Conservation (phyloP, 2,329 filamentous ascomycete genomes). For the Biscogniauxia marginata region DNA sequence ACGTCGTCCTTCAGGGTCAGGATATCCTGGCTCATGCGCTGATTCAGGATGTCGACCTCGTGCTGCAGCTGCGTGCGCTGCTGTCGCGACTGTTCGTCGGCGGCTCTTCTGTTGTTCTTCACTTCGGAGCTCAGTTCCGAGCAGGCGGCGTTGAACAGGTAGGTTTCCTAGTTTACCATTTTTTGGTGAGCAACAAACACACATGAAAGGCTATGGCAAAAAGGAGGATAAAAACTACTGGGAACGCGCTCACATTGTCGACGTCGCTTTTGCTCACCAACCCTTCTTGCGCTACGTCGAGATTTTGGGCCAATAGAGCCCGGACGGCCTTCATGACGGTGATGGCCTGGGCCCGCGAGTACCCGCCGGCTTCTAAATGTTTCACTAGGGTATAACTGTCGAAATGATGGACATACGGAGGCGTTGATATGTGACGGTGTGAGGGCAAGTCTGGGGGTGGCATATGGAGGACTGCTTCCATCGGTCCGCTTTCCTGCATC, state of each 20-base stretch:
- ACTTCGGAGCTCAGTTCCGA: conserved; percentile 89
- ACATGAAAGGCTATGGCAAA: background rate
- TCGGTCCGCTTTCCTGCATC: conserved; percentile 42
- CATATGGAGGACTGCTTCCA: conserved; percentile 49
- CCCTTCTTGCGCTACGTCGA: conserved; percentile 75
- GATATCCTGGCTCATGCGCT: conserved; percentile 81
- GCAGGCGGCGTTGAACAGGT: conserved; percentile 91
- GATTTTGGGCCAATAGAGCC: conserved; percentile 70
- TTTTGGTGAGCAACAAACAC: background rate
- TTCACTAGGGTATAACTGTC: conserved; percentile 90
- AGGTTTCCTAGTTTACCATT: conserved; percentile 60
- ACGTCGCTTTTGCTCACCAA: conserved; percentile 89
- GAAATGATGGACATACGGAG: conserved; percentile 92
- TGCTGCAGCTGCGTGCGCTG: conserved; percentile 86
- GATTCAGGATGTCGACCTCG: conserved; percentile 88
- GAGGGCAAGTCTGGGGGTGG: conserved; percentile 30
- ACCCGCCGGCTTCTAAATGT: conserved; percentile 70
- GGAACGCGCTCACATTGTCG: conserved; percentile 60
- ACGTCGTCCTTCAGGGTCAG: conserved; percentile 81
- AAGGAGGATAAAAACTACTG: conserved; percentile 7
- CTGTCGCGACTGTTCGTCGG: conserved; percentile 78
- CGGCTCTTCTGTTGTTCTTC: conserved; percentile 69
- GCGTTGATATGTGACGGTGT: conserved; percentile 64
- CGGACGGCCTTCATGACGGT: conserved; percentile 92
- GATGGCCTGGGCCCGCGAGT: conserved; percentile 71